A percentile compares a stretch with the other conserved stretches of the same genome.
These are phyloP conservation scores for Malus hybrid DNA, from an alignment of 331 rosid species.

Conservation along the genomic window DNA sequence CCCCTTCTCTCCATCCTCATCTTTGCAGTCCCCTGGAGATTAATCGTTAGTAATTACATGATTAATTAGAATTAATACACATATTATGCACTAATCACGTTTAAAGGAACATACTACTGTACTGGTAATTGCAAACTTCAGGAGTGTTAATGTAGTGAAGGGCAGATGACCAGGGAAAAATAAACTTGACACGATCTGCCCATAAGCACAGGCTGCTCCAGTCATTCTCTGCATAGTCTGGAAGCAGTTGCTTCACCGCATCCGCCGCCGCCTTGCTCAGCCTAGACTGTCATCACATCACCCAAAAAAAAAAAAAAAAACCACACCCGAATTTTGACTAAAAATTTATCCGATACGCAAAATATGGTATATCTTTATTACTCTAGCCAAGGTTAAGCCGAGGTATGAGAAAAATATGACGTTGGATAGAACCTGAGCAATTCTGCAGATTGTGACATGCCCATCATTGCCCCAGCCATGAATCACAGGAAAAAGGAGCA, in stretches of 20 bases:
- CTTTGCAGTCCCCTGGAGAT: conserved; percentile 74
- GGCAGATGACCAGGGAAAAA: conserved; percentile 66
- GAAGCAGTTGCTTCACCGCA: conserved; percentile 62
- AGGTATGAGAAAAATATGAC: background rate
- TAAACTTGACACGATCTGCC: conserved; percentile 61
- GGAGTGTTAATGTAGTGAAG: conserved; percentile 80
- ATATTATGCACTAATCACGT: background rate
- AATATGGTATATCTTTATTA: background rate
- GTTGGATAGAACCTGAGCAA: conserved; percentile 59
- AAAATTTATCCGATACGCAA: background rate
- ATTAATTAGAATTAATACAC: background rate
- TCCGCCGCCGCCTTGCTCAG: conserved; percentile 43
- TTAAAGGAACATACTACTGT: conserved; percentile 26
- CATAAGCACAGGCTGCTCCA: conserved; percentile 59
- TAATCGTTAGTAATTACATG: background rate
- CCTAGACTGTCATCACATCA: conserved; percentile 35
- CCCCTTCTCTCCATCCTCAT: conserved; percentile 37
- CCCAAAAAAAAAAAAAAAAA: background rate
- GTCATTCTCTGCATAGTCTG: conserved; percentile 42
- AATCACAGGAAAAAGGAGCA: conserved; percentile 38
- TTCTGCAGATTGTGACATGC: conserved; percentile 52
- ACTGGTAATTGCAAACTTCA: conserved; percentile 50
- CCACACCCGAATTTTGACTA: background rate
- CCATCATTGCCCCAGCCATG: conserved; percentile 79
- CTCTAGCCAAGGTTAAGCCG: background rate